Evolutionary conservation across 2,329 filamentous ascomycete genomes (phyloP).

Genomic region (Nothophaeocryptopus gaeumannii): DNA sequence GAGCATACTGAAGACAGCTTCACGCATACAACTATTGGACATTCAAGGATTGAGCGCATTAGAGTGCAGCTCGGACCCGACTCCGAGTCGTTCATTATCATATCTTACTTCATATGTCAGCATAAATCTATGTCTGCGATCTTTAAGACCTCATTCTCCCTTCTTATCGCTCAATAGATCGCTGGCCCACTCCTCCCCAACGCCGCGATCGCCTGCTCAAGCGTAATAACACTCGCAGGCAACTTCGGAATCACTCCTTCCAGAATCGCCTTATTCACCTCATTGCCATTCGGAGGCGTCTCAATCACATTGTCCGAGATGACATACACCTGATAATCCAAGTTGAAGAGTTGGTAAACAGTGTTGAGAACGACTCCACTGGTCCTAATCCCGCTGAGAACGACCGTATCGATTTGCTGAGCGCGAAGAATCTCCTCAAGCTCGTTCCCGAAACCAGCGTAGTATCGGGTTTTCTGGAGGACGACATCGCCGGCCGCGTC

Average conservation of each 20-base stretch:
- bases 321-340: conserved; percentile 43
- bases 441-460: conserved; percentile 41
- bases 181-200: conserved; percentile 28
- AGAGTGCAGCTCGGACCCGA: too few species aligned
- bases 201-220: conserved; percentile 33
- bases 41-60: too few species aligned
- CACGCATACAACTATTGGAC: too few species aligned
- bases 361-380: conserved; percentile 46
- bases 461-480: conserved; percentile 45
- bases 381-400: conserved; percentile 42
- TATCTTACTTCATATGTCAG: too few species aligned
- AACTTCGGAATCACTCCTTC: conserved; percentile 32
- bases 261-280: conserved; percentile 31
- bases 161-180: conserved; percentile 22
- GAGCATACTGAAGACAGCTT: too few species aligned
- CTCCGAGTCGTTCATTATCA: too few species aligned
- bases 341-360: conserved; percentile 44
- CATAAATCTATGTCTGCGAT: too few species aligned
- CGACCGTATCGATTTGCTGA: conserved; percentile 42
- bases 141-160: too few species aligned
- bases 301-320: conserved; percentile 36
- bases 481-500: conserved; percentile 37
- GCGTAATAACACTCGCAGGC: conserved; percentile 33
- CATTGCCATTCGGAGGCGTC: conserved; percentile 24
- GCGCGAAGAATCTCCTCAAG: conserved; percentile 43